These are phyloP conservation scores for Persicaria tinctoria DNA, from an alignment of 148 eudicot genomes.

Conservation along the genomic window DNA sequence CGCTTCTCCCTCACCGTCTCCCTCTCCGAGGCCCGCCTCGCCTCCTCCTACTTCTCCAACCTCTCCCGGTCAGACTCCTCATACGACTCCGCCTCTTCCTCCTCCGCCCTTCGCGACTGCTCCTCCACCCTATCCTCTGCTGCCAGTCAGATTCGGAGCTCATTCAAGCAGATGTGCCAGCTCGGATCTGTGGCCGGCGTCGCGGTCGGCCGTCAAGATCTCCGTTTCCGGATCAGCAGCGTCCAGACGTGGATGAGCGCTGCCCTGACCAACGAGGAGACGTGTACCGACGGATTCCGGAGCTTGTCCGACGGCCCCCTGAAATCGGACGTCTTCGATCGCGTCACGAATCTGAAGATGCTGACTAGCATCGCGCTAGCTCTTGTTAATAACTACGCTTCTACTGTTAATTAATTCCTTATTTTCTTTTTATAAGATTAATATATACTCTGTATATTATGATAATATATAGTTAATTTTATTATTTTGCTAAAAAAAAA, in stretches of 20 bases:
- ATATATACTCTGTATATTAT: too few relatives aligned
- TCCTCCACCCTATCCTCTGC: constrained; percentile 37
- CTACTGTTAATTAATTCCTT: neutral
- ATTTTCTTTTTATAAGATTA: too few relatives aligned
- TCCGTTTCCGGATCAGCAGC: constrained; percentile 58
- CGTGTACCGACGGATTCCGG: constrained; percentile 61
- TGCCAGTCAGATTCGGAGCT: constrained; percentile 37
- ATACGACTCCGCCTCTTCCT: constrained; percentile 17
- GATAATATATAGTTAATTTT: too few relatives aligned
- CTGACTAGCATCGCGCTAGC: constrained; percentile 78
- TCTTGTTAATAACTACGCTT: constrained; percentile 49
- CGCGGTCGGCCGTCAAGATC: constrained; percentile 15
- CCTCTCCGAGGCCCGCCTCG: constrained; percentile 30
- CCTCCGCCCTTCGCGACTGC: constrained; percentile 58
- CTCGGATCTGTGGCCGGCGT: constrained; percentile 11
- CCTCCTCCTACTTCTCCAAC: constrained; percentile 31
- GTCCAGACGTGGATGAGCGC: constrained; percentile 95
- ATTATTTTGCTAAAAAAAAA: too few relatives aligned
- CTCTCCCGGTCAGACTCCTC: constrained; percentile 23
- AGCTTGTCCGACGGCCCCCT: constrained; percentile 32
- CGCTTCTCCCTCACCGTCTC: constrained; percentile 43
- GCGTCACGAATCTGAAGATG: constrained; percentile 33
- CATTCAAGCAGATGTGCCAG: constrained; percentile 50
- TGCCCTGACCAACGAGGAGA: constrained; percentile 67
- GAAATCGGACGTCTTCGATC: constrained; percentile 36